Conservation (phyloP, 495 filamentous ascomycete species). For the Aspergillus hancockii region DNA sequence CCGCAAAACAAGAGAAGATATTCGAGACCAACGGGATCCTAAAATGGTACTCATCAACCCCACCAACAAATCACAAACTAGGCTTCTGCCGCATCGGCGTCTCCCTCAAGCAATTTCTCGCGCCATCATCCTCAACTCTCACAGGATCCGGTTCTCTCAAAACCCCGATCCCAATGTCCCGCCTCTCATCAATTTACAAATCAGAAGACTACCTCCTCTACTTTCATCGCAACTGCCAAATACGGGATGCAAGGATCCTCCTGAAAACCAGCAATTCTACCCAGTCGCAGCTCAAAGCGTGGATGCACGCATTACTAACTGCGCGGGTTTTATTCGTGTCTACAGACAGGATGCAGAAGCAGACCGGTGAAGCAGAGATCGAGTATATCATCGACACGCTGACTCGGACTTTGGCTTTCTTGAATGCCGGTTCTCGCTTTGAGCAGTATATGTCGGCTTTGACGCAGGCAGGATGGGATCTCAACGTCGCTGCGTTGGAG, state of each 20-base stretch:
- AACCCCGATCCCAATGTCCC: constrained; percentile 21
- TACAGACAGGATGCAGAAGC: not conserved
- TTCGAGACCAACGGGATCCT: constrained; percentile 66
- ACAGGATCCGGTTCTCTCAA: constrained; percentile 11
- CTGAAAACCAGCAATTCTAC: constrained; percentile 60
- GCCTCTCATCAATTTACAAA: constrained; percentile 27
- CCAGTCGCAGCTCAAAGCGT: constrained; percentile 63
- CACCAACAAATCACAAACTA: constrained; percentile 22
- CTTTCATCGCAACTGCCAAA: constrained; percentile 15
- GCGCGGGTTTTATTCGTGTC: constrained; percentile 29
- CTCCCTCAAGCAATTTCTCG: constrained; percentile 29
- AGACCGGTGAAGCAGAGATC: not conserved
- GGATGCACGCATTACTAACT: constrained; percentile 69
- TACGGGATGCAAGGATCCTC: constrained; percentile 54
- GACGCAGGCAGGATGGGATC: constrained; percentile 57
- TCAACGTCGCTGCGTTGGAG: constrained; percentile 58
- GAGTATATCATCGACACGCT: constrained; percentile 19
- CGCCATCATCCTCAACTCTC: constrained; percentile 4
- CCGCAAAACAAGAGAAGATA: constrained; percentile 68
- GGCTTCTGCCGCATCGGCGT: constrained; percentile 38
- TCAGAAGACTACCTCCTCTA: constrained; percentile 36
- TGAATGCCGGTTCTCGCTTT: constrained; percentile 45
- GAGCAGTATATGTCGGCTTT: constrained; percentile 42
- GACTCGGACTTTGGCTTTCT: constrained; percentile 18
- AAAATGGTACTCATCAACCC: constrained; percentile 40